Percentiles rank a stretch among this genome's conserved stretches.
Evolutionary conservation across 768 basidiomycete genomes (phyloP).

Genomic region (Pisolithus sp.): DNA sequence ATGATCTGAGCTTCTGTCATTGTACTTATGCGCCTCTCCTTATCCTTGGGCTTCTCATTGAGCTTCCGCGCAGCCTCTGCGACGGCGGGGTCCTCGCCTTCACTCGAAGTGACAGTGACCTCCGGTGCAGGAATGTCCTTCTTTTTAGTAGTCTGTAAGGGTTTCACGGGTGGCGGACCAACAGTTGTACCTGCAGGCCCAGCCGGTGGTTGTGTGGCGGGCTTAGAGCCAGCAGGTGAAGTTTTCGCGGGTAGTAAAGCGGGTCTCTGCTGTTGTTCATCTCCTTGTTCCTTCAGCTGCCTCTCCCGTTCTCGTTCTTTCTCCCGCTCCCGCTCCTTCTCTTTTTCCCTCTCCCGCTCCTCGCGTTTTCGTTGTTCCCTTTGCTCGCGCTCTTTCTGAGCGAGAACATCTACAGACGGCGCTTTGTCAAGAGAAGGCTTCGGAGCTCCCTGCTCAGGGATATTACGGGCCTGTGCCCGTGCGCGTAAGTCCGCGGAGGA

Average conservation of each 20-base stretch:
- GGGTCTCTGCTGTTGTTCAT: constrained; percentile 31
- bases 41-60: constrained; percentile 46
- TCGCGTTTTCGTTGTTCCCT: constrained; percentile 25
- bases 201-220: constrained; percentile 38
- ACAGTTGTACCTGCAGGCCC: constrained; percentile 45
- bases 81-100: constrained; percentile 40
- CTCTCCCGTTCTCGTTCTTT: constrained; percentile 27
- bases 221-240: constrained; percentile 35
- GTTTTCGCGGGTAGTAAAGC: constrained; percentile 41
- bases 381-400: constrained; percentile 33
- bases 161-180: constrained; percentile 62
- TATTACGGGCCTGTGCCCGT: constrained; percentile 55
- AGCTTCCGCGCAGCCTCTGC: constrained; percentile 69
- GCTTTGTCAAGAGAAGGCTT: constrained; percentile 28
- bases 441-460: constrained; percentile 26
- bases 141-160: constrained; percentile 72
- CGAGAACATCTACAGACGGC: constrained; percentile 36
- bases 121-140: constrained; percentile 27
- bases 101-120: constrained; percentile 49
- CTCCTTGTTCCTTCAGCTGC: constrained; percentile 18
- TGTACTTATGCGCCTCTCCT: constrained; percentile 84
- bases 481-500: constrained; percentile 61
- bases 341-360: constrained; percentile 32
- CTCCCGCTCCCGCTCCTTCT: constrained; percentile 31
- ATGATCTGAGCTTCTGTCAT: constrained; percentile 98